These are phyloP conservation scores for Geoglossum glabrum DNA, from an alignment of 495 filamentous ascomycete genomes.

Conservation along the genomic window DNA sequence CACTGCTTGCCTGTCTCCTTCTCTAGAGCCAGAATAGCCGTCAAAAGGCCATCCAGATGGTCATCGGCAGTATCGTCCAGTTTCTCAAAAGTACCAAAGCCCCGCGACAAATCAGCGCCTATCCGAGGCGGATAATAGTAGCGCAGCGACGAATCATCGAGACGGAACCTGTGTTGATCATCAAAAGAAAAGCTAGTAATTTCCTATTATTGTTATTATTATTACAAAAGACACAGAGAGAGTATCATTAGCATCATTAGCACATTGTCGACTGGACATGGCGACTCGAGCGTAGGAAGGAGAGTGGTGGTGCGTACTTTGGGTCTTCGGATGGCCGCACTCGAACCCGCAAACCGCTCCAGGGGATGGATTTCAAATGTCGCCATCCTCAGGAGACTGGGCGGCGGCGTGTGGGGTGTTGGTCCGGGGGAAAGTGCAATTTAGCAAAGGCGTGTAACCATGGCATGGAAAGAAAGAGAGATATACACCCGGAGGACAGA, in stretches of 20 bases:
- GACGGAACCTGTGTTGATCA: constrained; percentile 49
- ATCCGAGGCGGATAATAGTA: constrained; percentile 75
- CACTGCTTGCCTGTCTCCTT: constrained; percentile 40
- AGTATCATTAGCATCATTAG: background rate
- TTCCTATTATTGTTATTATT: too few relatives aligned
- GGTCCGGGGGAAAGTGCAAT: too few relatives aligned
- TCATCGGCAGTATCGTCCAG: constrained; percentile 67
- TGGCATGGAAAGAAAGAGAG: background rate
- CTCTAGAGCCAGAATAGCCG: constrained; percentile 54
- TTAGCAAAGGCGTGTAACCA: too few relatives aligned
- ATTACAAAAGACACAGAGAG: constrained; percentile 14
- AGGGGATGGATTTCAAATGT: constrained; percentile 43
- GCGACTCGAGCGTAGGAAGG: background rate
- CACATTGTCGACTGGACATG: too few relatives aligned
- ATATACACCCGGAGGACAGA: too few relatives aligned
- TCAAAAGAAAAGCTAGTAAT: constrained; percentile 86
- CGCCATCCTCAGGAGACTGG: constrained; percentile 15
- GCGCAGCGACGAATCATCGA: constrained; percentile 55
- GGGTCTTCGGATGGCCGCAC: constrained; percentile 44
- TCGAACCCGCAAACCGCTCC: constrained; percentile 36
- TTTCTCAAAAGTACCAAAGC: constrained; percentile 68
- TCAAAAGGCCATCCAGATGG: constrained; percentile 69
- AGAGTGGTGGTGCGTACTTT: constrained; percentile 24
- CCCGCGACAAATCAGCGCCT: constrained; percentile 48
- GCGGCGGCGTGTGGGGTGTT: too few relatives aligned